phyloP scores from a whole-genome alignment of 2,329 filamentous ascomycete genomes.

The Claviceps humidiphila region DNA sequence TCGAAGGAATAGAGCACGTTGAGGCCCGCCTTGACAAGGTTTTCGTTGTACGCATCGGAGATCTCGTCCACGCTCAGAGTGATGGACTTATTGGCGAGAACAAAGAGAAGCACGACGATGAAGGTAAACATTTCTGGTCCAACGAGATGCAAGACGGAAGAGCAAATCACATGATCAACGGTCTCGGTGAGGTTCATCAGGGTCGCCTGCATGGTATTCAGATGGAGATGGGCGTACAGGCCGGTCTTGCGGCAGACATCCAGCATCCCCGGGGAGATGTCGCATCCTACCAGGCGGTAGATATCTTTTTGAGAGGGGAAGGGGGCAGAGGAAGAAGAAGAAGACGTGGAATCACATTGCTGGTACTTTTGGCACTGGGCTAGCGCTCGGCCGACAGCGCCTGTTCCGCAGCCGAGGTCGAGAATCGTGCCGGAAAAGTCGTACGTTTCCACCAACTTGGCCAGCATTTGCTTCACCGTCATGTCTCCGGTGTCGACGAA shows the following conservation, averaged over 20 bases:
- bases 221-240: not conserved
- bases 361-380: not conserved
- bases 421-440: not conserved
- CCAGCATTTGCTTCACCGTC: not conserved
- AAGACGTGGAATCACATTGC: not conserved
- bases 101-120: not conserved
- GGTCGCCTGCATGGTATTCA: not conserved
- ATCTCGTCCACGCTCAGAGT: slow-evolving; percentile 1
- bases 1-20: not conserved
- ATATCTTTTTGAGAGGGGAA: not conserved
- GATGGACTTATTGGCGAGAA: not conserved
- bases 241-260: not conserved
- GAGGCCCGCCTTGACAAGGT: not conserved
- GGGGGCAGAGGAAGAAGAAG: too few species aligned
- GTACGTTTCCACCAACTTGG: not conserved
- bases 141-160: not conserved
- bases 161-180: not conserved
- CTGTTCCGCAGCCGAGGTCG: slow-evolving; percentile 1
- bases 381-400: not conserved
- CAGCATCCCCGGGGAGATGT: not conserved
- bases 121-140: not conserved
- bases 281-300: not conserved
- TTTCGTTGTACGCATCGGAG: not conserved
- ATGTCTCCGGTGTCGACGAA: not conserved
- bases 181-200: not conserved